Conservation (phyloP, 495 filamentous ascomycete species). For the Podospora comata region DNA sequence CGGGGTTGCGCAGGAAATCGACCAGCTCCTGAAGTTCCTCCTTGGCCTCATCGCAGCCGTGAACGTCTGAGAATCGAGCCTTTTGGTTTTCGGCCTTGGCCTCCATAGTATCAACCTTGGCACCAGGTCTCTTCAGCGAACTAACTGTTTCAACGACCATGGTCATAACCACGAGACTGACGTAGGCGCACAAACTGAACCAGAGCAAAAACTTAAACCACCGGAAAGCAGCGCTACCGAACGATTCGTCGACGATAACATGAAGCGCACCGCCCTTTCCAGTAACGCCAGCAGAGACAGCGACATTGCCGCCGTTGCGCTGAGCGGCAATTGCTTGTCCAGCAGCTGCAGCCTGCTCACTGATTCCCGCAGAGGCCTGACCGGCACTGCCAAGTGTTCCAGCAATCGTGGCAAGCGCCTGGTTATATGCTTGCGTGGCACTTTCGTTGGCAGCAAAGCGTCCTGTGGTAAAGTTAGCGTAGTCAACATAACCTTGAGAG, state of each 20-base stretch:
- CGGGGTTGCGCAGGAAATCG: slow-evolving; percentile 89
- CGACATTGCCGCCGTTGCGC: slow-evolving; percentile 62
- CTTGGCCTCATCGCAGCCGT: slow-evolving; percentile 97
- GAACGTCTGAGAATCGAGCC: slow-evolving; percentile 88
- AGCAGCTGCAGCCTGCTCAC: slow-evolving; percentile 55
- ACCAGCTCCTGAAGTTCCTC: slow-evolving; percentile 96
- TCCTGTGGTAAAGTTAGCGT: slow-evolving; percentile 18
- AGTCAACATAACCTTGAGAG: neutral
- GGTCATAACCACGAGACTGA: slow-evolving; percentile 69
- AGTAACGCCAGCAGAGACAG: slow-evolving; percentile 38
- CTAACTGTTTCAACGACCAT: slow-evolving; percentile 76
- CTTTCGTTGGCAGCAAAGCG: slow-evolving; percentile 74
- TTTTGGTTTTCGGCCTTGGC: slow-evolving; percentile 87
- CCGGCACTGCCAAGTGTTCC: slow-evolving; percentile 35
- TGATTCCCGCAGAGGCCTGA: slow-evolving; percentile 31
- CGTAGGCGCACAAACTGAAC: slow-evolving; percentile 72
- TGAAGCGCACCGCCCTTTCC: slow-evolving; percentile 76
- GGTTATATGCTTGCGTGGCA: slow-evolving; percentile 69
- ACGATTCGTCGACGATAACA: slow-evolving; percentile 92
- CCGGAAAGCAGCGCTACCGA: slow-evolving; percentile 73
- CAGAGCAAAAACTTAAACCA: slow-evolving; percentile 83
- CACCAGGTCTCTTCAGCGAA: slow-evolving; percentile 71
- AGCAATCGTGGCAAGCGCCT: slow-evolving; percentile 67
- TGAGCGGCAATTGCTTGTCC: slow-evolving; percentile 83
- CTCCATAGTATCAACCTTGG: slow-evolving; percentile 64